These are phyloP conservation scores for Aegilops sharonensis DNA, from an alignment of 176 grass and related monocot genomes.

Conservation along the genomic window DNA sequence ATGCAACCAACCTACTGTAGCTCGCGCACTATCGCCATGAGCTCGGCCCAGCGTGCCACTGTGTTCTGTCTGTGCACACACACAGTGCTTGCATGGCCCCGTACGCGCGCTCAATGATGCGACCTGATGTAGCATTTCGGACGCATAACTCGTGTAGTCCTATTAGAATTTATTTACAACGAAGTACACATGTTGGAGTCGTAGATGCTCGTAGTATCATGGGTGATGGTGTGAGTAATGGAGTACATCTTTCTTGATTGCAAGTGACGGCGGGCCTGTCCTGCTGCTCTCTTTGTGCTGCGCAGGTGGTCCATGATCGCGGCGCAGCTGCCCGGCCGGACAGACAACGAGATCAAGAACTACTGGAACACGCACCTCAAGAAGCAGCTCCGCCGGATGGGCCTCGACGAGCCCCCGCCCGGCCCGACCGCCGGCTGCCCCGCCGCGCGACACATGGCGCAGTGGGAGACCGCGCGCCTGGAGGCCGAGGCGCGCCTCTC, in stretches of 20 bases:
- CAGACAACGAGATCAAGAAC: constrained; percentile 98
- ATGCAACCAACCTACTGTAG: neutral
- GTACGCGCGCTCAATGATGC: constrained; percentile 33
- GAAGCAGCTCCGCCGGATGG: constrained; percentile 83
- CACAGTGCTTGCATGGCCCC: constrained; percentile 12
- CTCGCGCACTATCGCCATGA: constrained; percentile 13
- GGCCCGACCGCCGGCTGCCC: constrained; percentile 44
- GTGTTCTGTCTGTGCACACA: constrained; percentile 1
- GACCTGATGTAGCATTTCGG: neutral
- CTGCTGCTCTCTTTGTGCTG: neutral
- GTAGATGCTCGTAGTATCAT: neutral
- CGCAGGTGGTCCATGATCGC: constrained; percentile 96
- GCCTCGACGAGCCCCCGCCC: constrained; percentile 40
- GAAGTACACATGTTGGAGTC: neutral
- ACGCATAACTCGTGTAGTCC: neutral
- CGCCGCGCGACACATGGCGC: constrained; percentile 85
- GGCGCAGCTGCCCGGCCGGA: constrained; percentile 84
- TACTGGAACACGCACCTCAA: constrained; percentile 99
- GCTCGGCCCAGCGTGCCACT: constrained; percentile 20
- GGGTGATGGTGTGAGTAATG: neutral
- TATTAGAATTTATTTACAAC: neutral
- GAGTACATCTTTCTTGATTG: constrained; percentile 25
- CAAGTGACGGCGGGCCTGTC: neutral
- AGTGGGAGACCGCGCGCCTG: constrained; percentile 90
- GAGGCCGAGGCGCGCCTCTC: constrained; percentile 94